Percentiles rank a stretch among this genome's conserved stretches.
phyloP scores from a whole-genome alignment of 192 early-diverging fungal genomes.

The Coemansia umbellata region DNA sequence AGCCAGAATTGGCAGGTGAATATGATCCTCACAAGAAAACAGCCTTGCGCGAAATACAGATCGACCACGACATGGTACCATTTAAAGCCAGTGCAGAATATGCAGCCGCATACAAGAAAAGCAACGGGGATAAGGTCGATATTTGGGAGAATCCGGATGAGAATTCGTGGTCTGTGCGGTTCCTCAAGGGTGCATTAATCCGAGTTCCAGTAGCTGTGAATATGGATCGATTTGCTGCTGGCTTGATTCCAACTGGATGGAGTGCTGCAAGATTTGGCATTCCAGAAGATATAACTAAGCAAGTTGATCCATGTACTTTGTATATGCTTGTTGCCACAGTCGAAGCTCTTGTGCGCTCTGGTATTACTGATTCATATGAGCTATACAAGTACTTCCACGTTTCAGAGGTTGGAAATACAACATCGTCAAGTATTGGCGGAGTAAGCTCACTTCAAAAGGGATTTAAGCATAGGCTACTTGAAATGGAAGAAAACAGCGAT shows the following conservation, averaged over 20 bases:
- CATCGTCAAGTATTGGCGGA: conserved; percentile 84
- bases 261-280: conserved; percentile 82
- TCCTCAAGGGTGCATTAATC: conserved; percentile 81
- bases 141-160: conserved; percentile 44
- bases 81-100: conserved; percentile 86
- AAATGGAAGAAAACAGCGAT: conserved; percentile 78
- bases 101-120: conserved; percentile 72
- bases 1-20: conserved; percentile 76
- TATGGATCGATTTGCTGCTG: conserved; percentile 76
- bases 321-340: conserved; percentile 83
- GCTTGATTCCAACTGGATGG: conserved; percentile 91
- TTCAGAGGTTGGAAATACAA: conserved; percentile 83
- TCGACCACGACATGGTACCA: conserved; percentile 80
- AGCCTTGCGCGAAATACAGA: conserved; percentile 80
- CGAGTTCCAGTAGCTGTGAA: conserved; percentile 83
- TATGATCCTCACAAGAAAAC: conserved; percentile 83
- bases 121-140: conserved; percentile 75
- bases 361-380: conserved; percentile 93
- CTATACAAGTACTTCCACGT: conserved; percentile 94
- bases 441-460: conserved; percentile 61
- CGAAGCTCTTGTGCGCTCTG: conserved; percentile 81
- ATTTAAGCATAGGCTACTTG: conserved; percentile 69
- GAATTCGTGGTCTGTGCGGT: conserved; percentile 63
- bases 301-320: conserved; percentile 82
- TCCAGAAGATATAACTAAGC: conserved; percentile 80